phyloP scores from a whole-genome alignment of 495 filamentous ascomycete genomes.

The Aspergillus hancockii region DNA sequence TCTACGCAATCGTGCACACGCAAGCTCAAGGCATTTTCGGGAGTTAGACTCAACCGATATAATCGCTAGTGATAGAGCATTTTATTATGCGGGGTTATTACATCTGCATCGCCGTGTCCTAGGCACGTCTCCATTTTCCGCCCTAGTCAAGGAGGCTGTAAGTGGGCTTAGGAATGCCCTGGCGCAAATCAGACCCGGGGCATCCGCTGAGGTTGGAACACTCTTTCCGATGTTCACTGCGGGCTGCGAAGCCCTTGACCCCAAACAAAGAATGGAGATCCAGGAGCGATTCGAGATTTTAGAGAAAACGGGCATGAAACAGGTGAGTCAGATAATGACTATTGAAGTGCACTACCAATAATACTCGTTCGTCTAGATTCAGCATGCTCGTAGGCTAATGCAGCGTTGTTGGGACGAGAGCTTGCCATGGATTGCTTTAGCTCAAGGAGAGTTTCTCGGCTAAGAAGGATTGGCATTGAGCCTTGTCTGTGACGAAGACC shows the following conservation, averaged over 20 bases:
- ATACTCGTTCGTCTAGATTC: conserved; percentile 30
- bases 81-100: conserved; percentile 77
- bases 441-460: conserved; percentile 46
- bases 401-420: conserved; percentile 45
- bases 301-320: conserved; percentile 76
- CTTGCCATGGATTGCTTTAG: conserved; percentile 45
- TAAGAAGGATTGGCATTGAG: conserved; percentile 16
- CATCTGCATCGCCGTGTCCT: conserved; percentile 77
- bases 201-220: conserved; percentile 73
- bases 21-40: conserved; percentile 34
- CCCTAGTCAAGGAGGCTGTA: conserved; percentile 64
- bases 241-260: conserved; percentile 68
- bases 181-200: conserved; percentile 61
- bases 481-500: background rate
- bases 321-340: conserved; percentile 43
- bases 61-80: conserved; percentile 76
- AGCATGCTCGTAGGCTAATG: conserved; percentile 47
- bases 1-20: conserved; percentile 33
- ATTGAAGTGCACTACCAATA: background rate
- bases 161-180: conserved; percentile 62
- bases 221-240: conserved; percentile 86
- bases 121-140: conserved; percentile 53
- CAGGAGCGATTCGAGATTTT: conserved; percentile 67
- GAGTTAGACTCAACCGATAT: conserved; percentile 55
- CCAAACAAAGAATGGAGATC: conserved; percentile 57